These are phyloP conservation scores for Mycena indigotica DNA, from an alignment of 768 basidiomycete species.

Conservation along the genomic window DNA sequence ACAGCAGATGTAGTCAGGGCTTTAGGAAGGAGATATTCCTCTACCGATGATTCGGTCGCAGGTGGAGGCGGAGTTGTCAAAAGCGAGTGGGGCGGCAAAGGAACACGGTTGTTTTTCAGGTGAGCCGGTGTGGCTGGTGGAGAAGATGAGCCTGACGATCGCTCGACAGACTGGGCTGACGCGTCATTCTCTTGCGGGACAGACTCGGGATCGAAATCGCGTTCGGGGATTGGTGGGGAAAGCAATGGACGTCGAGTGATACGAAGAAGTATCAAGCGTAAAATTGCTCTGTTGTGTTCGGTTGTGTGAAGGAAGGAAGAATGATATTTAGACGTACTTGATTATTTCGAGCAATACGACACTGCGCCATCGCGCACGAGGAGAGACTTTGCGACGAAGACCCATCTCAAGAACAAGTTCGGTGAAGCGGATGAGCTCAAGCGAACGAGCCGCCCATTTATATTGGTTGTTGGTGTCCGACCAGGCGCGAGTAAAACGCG, in stretches of 20 bases:
- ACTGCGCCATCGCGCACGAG: constrained; percentile 69
- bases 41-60: constrained; percentile 60
- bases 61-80: constrained; percentile 53
- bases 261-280: constrained; percentile 73
- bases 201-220: constrained; percentile 80
- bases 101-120: constrained; percentile 73
- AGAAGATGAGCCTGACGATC: constrained; percentile 59
- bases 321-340: constrained; percentile 62
- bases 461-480: constrained; percentile 68
- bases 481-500: constrained; percentile 91
- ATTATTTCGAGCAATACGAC: constrained; percentile 77
- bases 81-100: constrained; percentile 65
- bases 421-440: constrained; percentile 78
- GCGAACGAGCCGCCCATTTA: constrained; percentile 73
- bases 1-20: constrained; percentile 74
- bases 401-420: constrained; percentile 92
- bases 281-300: constrained; percentile 60
- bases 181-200: constrained; percentile 57
- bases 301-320: not conserved
- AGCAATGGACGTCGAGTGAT: constrained; percentile 78
- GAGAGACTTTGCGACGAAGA: constrained; percentile 68
- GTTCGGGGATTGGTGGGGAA: constrained; percentile 79
- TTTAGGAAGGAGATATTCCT: constrained; percentile 83
- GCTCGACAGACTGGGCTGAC: constrained; percentile 57
- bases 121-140: constrained; percentile 74